These are phyloP conservation scores for Scedosporium boydii DNA, from an alignment of 2,329 filamentous ascomycete genomes.

Conservation along the genomic window DNA sequence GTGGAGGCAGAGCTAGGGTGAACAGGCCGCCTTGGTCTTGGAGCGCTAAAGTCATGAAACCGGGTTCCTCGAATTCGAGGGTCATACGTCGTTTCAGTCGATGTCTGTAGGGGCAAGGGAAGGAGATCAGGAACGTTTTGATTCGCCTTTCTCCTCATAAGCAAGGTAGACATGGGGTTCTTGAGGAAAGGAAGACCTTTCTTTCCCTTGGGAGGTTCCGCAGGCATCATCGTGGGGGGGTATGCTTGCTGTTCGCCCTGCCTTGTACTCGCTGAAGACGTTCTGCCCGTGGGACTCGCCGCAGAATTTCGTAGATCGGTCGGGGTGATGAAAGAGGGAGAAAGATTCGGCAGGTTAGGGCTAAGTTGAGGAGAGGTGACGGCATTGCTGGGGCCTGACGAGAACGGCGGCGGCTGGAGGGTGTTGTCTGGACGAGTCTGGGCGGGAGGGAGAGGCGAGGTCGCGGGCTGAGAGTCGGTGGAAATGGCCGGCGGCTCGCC, in stretches of 20 bases:
- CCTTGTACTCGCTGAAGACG: conserved; percentile 25
- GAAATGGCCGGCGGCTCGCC: conserved; percentile 19
- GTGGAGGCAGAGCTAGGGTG: not conserved
- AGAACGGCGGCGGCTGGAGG: conserved; percentile 7
- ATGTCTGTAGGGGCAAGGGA: conserved; percentile 28
- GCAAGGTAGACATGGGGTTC: conserved; percentile 48
- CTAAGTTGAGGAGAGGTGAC: not conserved
- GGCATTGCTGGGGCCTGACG: conserved; percentile 1
- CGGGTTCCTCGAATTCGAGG: conserved; percentile 54
- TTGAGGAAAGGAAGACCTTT: conserved; percentile 49
- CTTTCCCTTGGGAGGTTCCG: conserved; percentile 36
- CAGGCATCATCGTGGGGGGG: conserved; percentile 18
- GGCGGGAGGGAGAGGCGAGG: not conserved
- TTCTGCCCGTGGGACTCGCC: not conserved
- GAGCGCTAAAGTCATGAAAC: conserved; percentile 58
- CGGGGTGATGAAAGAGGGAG: conserved; percentile 37
- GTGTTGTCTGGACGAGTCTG: not conserved
- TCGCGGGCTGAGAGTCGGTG: not conserved
- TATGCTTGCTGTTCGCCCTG: conserved; percentile 26
- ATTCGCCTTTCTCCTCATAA: conserved; percentile 46
- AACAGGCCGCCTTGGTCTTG: conserved; percentile 28
- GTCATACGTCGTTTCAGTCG: conserved; percentile 44
- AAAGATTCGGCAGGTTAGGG: conserved; percentile 16
- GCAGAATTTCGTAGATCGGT: conserved; percentile 35
- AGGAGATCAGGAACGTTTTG: conserved; percentile 36